Percentiles rank a stretch among this genome's conserved stretches.
Evolutionary conservation across 768 basidiomycete genomes (phyloP).

Genomic region (Rhizopogon rudus): DNA sequence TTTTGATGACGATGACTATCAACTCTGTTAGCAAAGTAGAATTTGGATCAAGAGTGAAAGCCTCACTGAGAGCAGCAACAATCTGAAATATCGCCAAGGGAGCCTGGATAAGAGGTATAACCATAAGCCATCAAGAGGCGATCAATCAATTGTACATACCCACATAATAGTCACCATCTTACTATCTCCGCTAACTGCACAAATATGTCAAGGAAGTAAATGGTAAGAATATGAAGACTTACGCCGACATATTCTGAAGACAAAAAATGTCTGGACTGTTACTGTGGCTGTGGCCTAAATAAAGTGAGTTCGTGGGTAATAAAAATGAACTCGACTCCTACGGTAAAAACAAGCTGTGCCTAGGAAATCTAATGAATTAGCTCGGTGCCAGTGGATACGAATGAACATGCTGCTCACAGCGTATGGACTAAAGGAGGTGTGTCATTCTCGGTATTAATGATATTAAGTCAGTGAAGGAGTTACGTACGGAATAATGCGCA

Average conservation of each 20-base stretch:
- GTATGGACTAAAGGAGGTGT: neutral
- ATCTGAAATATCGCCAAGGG: neutral
- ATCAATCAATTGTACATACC: neutral
- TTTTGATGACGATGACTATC: neutral
- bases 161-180: neutral
- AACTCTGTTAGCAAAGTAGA: neutral
- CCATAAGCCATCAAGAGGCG: neutral
- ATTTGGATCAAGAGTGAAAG: neutral
- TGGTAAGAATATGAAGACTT: neutral
- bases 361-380: neutral
- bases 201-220: neutral
- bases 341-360: neutral
- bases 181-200: neutral
- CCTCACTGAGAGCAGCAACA: neutral
- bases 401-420: neutral
- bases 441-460: neutral
- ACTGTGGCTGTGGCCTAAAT: neutral
- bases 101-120: neutral
- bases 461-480: neutral
- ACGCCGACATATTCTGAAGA: neutral
- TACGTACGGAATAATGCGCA: neutral
- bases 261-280: neutral
- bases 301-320: neutral
- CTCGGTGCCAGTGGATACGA: neutral
- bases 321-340: neutral